Percentiles rank a stretch among this genome's conserved stretches.
Conservation (phyloP, 495 filamentous ascomycete species). For the Neurospora sp. region DNA sequence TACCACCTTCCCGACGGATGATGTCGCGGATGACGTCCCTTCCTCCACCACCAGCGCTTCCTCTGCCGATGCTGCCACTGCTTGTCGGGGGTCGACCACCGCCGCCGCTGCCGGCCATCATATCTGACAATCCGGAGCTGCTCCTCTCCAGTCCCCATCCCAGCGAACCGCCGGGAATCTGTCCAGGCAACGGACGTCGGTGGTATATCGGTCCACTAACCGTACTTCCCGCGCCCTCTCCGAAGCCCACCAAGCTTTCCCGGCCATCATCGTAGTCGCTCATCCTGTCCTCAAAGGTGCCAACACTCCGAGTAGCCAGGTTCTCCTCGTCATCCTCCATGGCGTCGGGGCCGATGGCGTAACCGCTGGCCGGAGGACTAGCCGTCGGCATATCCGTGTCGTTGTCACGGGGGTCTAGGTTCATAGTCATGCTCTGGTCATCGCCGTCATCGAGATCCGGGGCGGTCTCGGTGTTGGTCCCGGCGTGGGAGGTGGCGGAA, state of each 20-base stretch:
- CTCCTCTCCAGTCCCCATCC: constrained; percentile 31
- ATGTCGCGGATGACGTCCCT: not conserved
- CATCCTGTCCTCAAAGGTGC: constrained; percentile 58
- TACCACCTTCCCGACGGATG: not conserved
- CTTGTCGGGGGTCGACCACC: not conserved
- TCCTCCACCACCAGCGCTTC: not conserved
- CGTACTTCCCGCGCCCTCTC: constrained; percentile 76
- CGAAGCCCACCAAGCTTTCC: constrained; percentile 72
- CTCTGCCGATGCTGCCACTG: not conserved
- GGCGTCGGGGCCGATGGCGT: constrained; percentile 21
- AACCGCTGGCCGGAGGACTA: constrained; percentile 19
- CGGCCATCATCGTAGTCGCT: constrained; percentile 53
- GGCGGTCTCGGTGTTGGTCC: constrained; percentile 46
- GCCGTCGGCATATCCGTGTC: constrained; percentile 28
- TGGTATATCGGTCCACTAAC: constrained; percentile 62
- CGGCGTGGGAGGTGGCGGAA: constrained; percentile 23
- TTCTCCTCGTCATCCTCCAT: constrained; percentile 26
- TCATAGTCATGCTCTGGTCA: constrained; percentile 38
- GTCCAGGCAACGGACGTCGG: constrained; percentile 25
- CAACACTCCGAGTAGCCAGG: constrained; percentile 41
- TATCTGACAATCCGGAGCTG: constrained; percentile 34
- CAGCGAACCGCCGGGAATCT: not conserved
- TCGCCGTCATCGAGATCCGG: constrained; percentile 29
- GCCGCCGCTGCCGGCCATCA: constrained; percentile 1
- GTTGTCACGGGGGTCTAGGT: constrained; percentile 29